A percentile compares a stretch with the other conserved stretches of the same genome.
Conservation (phyloP, 2,329 filamentous ascomycete genomes). For the Teratosphaeria zuluensis region DNA sequence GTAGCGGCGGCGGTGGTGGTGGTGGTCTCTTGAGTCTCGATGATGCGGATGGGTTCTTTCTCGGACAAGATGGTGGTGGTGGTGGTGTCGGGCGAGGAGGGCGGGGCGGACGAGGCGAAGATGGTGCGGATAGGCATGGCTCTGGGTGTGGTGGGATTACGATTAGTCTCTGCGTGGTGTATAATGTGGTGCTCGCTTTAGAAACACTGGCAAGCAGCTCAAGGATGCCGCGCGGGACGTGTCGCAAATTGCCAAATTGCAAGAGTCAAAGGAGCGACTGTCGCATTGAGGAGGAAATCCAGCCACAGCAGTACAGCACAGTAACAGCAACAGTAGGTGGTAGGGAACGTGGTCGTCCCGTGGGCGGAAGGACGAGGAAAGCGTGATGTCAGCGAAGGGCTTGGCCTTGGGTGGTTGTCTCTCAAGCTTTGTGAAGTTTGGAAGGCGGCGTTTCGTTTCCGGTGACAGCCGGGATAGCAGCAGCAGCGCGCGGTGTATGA, state of each 20-base stretch:
- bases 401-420: neutral
- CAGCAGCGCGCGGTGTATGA: too few relatives aligned
- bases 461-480: too few relatives aligned
- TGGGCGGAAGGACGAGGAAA: neutral
- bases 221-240: neutral
- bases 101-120: constrained; percentile 42
- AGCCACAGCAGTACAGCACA: neutral
- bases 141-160: constrained; percentile 23
- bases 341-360: neutral
- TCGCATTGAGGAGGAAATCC: neutral
- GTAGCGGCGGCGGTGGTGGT: neutral
- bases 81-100: constrained; percentile 34
- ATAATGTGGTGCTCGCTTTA: neutral
- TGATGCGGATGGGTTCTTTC: constrained; percentile 38
- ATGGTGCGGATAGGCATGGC: constrained; percentile 56
- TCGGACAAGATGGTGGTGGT: constrained; percentile 30
- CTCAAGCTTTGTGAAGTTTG: too few relatives aligned
- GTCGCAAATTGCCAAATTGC: neutral
- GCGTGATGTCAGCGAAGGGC: neutral
- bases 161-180: constrained; percentile 15
- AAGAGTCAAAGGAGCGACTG: neutral
- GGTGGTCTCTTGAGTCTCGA: constrained; percentile 14
- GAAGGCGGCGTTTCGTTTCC: too few relatives aligned
- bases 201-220: neutral
- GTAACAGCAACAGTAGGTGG: neutral